A percentile compares a stretch with the other conserved stretches of the same genome.
phyloP scores from a whole-genome alignment of 768 basidiomycete genomes.

The Agrocybe pediades region DNA sequence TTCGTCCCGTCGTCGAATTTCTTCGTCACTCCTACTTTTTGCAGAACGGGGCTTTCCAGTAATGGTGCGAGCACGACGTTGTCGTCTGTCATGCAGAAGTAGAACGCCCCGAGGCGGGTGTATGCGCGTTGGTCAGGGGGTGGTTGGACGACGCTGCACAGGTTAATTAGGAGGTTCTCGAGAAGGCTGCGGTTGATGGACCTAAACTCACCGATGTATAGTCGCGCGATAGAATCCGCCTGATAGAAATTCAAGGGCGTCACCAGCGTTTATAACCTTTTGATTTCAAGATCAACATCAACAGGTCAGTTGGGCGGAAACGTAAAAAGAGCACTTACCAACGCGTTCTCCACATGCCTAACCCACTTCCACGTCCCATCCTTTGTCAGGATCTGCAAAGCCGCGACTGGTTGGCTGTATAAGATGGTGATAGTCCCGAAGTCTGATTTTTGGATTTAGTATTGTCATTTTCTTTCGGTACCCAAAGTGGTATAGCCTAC shows the following conservation, averaged over 20 bases:
- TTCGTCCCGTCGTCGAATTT: constrained; percentile 34
- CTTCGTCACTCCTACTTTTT: constrained; percentile 40
- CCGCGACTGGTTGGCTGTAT: constrained; percentile 63
- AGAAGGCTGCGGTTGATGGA: not conserved
- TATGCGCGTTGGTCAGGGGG: constrained; percentile 52
- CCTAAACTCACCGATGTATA: constrained; percentile 40
- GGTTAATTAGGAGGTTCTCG: not conserved
- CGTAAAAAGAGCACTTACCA: constrained; percentile 35
- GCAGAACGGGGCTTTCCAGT: constrained; percentile 48
- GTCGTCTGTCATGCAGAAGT: constrained; percentile 58
- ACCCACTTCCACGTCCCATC: constrained; percentile 62
- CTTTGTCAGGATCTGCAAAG: constrained; percentile 53
- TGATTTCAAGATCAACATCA: not conserved
- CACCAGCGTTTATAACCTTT: constrained; percentile 63
- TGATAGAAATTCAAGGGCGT: constrained; percentile 60
- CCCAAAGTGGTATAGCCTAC: constrained; percentile 23
- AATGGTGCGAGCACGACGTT: constrained; percentile 46
- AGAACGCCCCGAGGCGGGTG: constrained; percentile 58
- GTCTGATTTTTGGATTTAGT: constrained; percentile 32
- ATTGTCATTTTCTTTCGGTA: not conserved
- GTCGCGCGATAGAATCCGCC: constrained; percentile 63
- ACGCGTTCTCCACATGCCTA: constrained; percentile 56
- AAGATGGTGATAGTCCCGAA: constrained; percentile 58
- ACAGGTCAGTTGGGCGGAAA: not conserved
- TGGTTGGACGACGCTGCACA: constrained; percentile 53